Evolutionary conservation across 257 asterid species (phyloP).

Genomic region (Rehmannia glutinosa): DNA sequence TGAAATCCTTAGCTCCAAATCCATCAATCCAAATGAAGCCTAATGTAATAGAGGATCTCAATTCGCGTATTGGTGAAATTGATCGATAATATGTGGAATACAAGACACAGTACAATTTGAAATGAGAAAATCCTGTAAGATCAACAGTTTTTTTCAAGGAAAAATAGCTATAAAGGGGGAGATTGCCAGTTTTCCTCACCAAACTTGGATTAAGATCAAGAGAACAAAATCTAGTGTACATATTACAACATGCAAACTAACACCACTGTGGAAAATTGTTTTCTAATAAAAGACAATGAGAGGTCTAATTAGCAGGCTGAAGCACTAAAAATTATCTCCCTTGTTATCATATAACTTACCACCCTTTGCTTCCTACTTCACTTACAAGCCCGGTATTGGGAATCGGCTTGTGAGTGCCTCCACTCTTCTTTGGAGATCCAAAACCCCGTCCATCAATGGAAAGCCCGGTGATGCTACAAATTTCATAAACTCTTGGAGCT

Average conservation of each 20-base stretch:
- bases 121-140: too few species aligned
- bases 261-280: background rate
- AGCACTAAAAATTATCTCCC: background rate
- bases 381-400: constrained; percentile 83
- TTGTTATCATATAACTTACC: background rate
- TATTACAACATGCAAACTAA: constrained; percentile 4
- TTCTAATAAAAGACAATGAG: too few species aligned
- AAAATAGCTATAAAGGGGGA: too few species aligned
- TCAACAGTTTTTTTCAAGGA: too few species aligned
- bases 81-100: too few species aligned
- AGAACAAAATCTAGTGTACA: background rate
- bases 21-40: too few species aligned
- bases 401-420: constrained; percentile 73
- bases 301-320: too few species aligned
- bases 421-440: constrained; percentile 57
- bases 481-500: constrained; percentile 82
- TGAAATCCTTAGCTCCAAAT: too few species aligned
- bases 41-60: too few species aligned
- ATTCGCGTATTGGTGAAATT: too few species aligned
- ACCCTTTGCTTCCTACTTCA: background rate
- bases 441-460: constrained; percentile 47
- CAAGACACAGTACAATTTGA: too few species aligned
- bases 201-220: constrained; percentile 8
- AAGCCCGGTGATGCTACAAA: constrained; percentile 59
- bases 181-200: background rate